Evolutionary conservation across 2,329 filamentous ascomycete species (phyloP), one percentile per base, ranked within the genome.

Genomic region (Graphilbum fragrans): DNA sequence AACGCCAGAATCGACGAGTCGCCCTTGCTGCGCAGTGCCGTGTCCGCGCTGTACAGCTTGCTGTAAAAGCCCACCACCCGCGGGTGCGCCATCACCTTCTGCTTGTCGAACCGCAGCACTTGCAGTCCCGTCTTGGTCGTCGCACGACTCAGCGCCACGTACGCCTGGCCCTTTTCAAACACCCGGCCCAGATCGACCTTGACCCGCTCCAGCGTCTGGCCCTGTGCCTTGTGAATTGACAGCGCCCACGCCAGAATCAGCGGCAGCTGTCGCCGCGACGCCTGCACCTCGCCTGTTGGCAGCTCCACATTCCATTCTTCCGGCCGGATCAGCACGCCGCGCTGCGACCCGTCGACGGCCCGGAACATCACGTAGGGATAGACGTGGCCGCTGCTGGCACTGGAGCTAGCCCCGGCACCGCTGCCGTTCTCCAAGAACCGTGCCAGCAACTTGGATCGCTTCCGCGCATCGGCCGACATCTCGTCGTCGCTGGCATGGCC

Each of bases 121-220:
- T 94, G 86, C 18, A 98, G 65, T 1, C 92, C 92, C 17, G 77
- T 72, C 64, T 95, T 87, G 44, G 73, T 84, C 2, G 86, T 94
- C 14, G 92, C 92, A 61, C 92, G 84, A 66, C 86, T 94, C 14
- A 98, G 75, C 39, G 92, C 92, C 39, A 98, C 92, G 55, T 98
- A 98, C 6, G 92, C 92, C 59, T 98, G 92, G 0, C 92, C 92
- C 60, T 94, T 95, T 58, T 98, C 92, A 53, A 98, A 98, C 1
- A 94, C 85, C 47, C 77, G 82, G 23, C 86, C 84, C 1, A 98
- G 69, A 56, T 98, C 87, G 21, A 98, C 92, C 55, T 94, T 94
- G 45, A 98, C 92, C 39, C 90, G 74, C 55, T 94, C 87, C 21
- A 95, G 66, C 1, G 90, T 96, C 59, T 96, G 90, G 2, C 90